Evolutionary conservation across 2,329 filamentous ascomycete genomes (phyloP), one percentile per base, ranked within the genome.

Genomic region (Podosphaera xanthii): DNA sequence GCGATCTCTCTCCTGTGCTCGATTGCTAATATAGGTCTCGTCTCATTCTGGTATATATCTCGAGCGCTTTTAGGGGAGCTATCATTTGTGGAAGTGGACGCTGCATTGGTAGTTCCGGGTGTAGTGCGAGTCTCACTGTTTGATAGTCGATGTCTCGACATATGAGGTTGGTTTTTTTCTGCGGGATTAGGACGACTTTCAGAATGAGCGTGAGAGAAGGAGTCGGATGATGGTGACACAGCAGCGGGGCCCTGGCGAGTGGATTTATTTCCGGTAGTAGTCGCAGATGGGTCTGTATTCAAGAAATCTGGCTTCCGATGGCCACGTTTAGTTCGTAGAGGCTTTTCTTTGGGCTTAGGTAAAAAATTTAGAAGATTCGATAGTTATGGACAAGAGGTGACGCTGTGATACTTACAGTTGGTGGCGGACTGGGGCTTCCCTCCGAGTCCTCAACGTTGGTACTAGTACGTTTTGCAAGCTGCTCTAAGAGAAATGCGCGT

Each of bases 371-470:
- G 10, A 2, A 35, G 49, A n/a, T 56, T 57, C n/a, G 31, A 22
- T 12, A 5, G 60, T 59, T 60, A 63, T 60, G 58, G 60, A 59
- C 58, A 60, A 58, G 59, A 40, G 59, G 46, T 58, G 58, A 58
- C 8, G 30, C 46, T 5, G 46, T 12, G 46, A 50, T 22, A 72
- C 80, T 64, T 79, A 86, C 83, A 66, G 86, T 88, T 50, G 85
- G 84, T 33, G 85, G 85, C n/a, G 85, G 84, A 67, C 83, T 87
- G 5, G 83, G 84, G 68, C 83, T 87, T 66, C 84, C 83, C 65
- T 90, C 86, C 8, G 84, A 87, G 69, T 90, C 84, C 69, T 87
- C 82, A 55, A 86, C 82, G 64, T 84, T 84, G 64, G 81, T 77
- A 70, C 83, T 85, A 22, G 85, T 88, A 64, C 86, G 80, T 66